A percentile compares a stretch with the other conserved stretches of the same genome.
These are phyloP conservation scores for Cercophora scortea DNA, from an alignment of 495 filamentous ascomycete genomes.

Conservation along the genomic window DNA sequence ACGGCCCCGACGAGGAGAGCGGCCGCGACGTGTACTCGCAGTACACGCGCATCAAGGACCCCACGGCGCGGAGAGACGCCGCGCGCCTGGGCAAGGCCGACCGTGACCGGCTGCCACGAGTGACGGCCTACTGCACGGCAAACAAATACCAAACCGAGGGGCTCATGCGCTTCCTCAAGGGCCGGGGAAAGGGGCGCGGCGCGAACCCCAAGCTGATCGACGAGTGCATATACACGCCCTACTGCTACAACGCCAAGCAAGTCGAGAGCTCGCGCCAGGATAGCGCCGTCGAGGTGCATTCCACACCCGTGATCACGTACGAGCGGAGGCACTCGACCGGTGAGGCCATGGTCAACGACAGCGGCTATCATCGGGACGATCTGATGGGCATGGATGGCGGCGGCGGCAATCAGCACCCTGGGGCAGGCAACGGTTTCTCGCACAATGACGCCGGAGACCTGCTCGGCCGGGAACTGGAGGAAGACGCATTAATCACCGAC, in stretches of 20 bases:
- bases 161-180: slow-evolving; percentile 82
- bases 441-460: neutral
- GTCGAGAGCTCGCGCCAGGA: slow-evolving; percentile 20
- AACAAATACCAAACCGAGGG: slow-evolving; percentile 82
- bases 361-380: slow-evolving; percentile 16
- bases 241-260: slow-evolving; percentile 54
- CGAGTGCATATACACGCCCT: slow-evolving; percentile 94
- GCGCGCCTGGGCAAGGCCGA: slow-evolving; percentile 91
- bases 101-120: slow-evolving; percentile 73
- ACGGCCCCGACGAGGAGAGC: slow-evolving; percentile 73
- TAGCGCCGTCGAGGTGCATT: slow-evolving; percentile 35
- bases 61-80: slow-evolving; percentile 85
- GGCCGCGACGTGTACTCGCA: slow-evolving; percentile 95
- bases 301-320: slow-evolving; percentile 32
- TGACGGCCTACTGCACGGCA: slow-evolving; percentile 94
- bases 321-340: slow-evolving; percentile 47
- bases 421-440: slow-evolving; percentile 13
- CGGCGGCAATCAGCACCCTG: slow-evolving; percentile 7
- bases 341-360: slow-evolving; percentile 8
- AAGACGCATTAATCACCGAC: slow-evolving; percentile 19
- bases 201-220: slow-evolving; percentile 86
- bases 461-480: slow-evolving; percentile 16
- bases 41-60: slow-evolving; percentile 88
- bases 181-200: slow-evolving; percentile 61
- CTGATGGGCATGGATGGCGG: slow-evolving; percentile 17